Base-by-base conservation (phyloP, 768 basidiomycete genomes). In the Russula sp. region DNA sequence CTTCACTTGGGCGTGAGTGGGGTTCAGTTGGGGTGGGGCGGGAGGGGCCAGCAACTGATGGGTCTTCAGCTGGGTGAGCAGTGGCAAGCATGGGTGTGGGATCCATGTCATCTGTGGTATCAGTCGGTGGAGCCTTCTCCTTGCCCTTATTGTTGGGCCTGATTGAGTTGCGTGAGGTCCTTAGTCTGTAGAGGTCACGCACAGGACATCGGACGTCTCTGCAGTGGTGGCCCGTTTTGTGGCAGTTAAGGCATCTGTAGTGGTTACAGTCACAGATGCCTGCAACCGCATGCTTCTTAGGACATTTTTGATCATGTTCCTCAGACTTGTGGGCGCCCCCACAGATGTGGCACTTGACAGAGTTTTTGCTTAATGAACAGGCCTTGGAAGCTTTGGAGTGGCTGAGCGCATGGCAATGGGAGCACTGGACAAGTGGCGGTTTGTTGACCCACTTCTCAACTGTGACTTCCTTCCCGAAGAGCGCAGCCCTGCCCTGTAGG, bases 401-500 rank as follows among this genome's bases (percentile, higher is more conserved):
- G 0, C 49, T 34, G 1, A 51, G 35, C 0, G 10, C 11, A 2
- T 51, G 49, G n/a, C 49, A 51, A 3, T 10, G 49, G 0, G 18
- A 35, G 10, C 49, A 51, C 5, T 51, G 49, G 1, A 51, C 5
- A 0, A 51, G 7, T 0, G n/a, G 2, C 0, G 49, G 49, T 11
- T 51, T 51, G 11, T 51, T 34, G 0, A 51, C 9, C 49, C 49
- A 51, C 6, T n/a, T 10, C 16, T 16, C 4, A 3, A 50, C 3
- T 2, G 10, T 2, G 0, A 50, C 49, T 11, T 35, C 49, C 1
- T 51, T 51, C 0, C 49, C 49, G 5, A 51, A 51, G 1, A 51
- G 9, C 0, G 49, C 49, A 0, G 35, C 0, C 2, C 34, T 0
- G 0, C n/a, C 13, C 18, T 10, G 8, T 34, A 0, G 11, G 1